Percentiles rank a stretch among this genome's conserved stretches.
Conservation (phyloP, 768 basidiomycete genomes). For the Auricularia auricula-judae region DNA sequence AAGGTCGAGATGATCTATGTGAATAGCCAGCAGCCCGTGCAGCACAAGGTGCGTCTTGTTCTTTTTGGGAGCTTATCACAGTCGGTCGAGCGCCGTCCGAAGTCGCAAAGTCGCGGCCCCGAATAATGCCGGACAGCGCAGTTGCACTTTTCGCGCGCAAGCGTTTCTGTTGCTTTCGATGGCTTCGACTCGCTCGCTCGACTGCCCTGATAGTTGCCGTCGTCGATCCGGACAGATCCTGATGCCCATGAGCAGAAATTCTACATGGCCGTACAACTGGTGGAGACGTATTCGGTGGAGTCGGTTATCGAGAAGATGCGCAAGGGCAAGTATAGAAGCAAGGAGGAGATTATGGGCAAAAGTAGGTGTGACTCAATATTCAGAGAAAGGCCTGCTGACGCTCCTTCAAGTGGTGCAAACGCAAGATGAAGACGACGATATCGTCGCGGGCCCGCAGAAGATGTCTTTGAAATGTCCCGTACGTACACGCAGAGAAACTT, state of each 20-base stretch:
- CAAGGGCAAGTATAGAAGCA: constrained; percentile 52
- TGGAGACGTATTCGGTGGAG: constrained; percentile 63
- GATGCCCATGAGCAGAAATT: constrained; percentile 49
- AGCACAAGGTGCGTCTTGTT: constrained; percentile 46
- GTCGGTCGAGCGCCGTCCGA: no score
- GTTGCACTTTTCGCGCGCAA: no score
- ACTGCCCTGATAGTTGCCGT: no score
- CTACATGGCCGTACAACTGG: constrained; percentile 74
- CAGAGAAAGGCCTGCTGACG: neutral
- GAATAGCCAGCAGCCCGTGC: constrained; percentile 70
- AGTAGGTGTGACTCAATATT: constrained; percentile 34
- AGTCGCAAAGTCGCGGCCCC: no score
- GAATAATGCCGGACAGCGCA: no score
- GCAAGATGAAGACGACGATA: constrained; percentile 74
- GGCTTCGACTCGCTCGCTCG: no score
- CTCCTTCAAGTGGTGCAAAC: constrained; percentile 41
- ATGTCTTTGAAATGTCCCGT: constrained; percentile 94
- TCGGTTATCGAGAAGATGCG: constrained; percentile 60
- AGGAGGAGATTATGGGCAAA: constrained; percentile 50
- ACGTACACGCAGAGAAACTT: constrained; percentile 20
- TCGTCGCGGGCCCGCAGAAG: constrained; percentile 78
- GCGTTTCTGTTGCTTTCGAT: no score
- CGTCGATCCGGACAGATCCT: no score
- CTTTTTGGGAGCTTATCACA: neutral
- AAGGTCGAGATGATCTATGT: constrained; percentile 83